Conservation (phyloP, 208 protist species). For the Trypanosoma avium region DNA sequence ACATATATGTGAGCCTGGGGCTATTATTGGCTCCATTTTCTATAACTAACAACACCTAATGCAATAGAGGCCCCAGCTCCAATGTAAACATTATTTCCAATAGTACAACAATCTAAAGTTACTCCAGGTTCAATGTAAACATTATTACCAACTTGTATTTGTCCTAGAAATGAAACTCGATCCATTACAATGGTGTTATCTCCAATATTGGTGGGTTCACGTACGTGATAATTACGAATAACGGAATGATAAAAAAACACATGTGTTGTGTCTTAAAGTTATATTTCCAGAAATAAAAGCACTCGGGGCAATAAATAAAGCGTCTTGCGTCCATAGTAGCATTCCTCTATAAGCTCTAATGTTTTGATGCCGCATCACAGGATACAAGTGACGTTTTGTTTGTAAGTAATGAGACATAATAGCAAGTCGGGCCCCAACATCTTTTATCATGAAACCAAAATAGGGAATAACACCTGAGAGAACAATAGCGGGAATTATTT, state of each 20-base stretch:
- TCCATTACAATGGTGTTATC: slow-evolving; percentile 88
- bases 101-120: slow-evolving; percentile 79
- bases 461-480: slow-evolving; percentile 71
- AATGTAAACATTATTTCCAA: slow-evolving; percentile 87
- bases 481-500: slow-evolving; percentile 37
- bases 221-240: slow-evolving; percentile 83
- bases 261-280: slow-evolving; percentile 73
- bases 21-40: slow-evolving; percentile 87
- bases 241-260: slow-evolving; percentile 89
- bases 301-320: slow-evolving; percentile 86
- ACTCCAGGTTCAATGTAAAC: slow-evolving; percentile 68
- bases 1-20: slow-evolving; percentile 75
- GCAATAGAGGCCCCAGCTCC: slow-evolving; percentile 76
- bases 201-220: slow-evolving; percentile 56
- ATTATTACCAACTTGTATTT: slow-evolving; percentile 63
- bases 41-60: slow-evolving; percentile 77
- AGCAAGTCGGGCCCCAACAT: slow-evolving; percentile 65
- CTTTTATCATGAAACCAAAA: slow-evolving; percentile 86
- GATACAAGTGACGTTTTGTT: slow-evolving; percentile 71
- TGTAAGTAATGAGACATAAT: slow-evolving; percentile 70
- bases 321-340: slow-evolving; percentile 83
- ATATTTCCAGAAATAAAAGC: slow-evolving; percentile 87
- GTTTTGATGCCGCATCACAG: slow-evolving; percentile 87
- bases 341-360: slow-evolving; percentile 82
- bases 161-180: slow-evolving; percentile 76